A percentile compares a stretch with the other conserved stretches of the same genome.
These are phyloP conservation scores for Amylocarpus encephaloides DNA, from an alignment of 2,329 filamentous ascomycete genomes.

Conservation along the genomic window DNA sequence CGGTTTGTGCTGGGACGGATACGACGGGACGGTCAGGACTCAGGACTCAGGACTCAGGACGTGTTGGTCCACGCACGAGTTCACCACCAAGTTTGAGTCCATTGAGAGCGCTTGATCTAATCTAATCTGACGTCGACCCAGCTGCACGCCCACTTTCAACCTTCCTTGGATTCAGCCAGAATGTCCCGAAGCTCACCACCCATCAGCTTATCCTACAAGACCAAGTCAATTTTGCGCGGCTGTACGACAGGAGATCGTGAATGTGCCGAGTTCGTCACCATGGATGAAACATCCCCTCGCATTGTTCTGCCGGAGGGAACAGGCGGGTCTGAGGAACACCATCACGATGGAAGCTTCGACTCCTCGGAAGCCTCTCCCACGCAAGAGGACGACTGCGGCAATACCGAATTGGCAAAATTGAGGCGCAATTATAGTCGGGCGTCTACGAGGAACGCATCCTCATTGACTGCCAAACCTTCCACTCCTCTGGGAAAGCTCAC, in stretches of 20 bases:
- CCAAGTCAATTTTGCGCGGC: neutral
- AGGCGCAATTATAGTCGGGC: conserved; percentile 23
- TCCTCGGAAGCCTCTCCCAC: neutral
- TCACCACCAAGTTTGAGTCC: neutral
- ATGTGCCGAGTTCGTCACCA: neutral
- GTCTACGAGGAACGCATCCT: conserved; percentile 14
- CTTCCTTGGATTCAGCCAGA: neutral
- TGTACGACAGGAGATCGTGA: neutral
- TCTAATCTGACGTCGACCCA: conserved; percentile 2
- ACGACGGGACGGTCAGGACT: no score
- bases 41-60: no score
- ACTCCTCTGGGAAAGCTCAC: conserved; percentile 16
- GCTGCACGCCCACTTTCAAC: conserved; percentile 2
- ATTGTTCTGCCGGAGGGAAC: neutral
- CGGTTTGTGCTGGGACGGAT: no score
- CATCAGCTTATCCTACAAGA: neutral
- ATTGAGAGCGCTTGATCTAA: conserved; percentile 1
- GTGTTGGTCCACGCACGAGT: no score
- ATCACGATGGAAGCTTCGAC: neutral
- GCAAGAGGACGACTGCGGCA: conserved; percentile 22
- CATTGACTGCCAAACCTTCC: conserved; percentile 14
- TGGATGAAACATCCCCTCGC: neutral
- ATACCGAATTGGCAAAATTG: conserved; percentile 24
- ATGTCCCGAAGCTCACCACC: neutral
- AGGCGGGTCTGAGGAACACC: neutral